These are phyloP conservation scores for Dactylellina cionopaga DNA, from an alignment of 2,329 filamentous ascomycete species.

Conservation along the genomic window DNA sequence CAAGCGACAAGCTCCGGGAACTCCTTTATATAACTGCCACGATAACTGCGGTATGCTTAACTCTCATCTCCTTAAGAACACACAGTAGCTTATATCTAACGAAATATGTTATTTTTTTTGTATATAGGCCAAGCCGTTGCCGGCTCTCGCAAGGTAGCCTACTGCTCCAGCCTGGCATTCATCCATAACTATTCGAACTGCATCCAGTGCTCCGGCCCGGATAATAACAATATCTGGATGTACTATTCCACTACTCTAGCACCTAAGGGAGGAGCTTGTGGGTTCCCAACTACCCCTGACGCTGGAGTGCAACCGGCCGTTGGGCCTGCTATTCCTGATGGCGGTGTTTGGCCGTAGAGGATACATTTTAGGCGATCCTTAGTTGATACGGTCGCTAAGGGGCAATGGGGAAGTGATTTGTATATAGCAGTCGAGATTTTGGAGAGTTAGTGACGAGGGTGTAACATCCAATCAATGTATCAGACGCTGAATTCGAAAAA, in stretches of 20 bases:
- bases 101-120: background rate
- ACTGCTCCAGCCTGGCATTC: constrained; percentile 62
- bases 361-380: background rate
- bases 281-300: constrained; percentile 47
- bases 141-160: constrained; percentile 58
- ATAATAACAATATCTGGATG: constrained; percentile 63
- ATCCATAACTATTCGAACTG: constrained; percentile 63
- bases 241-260: constrained; percentile 61
- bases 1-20: constrained; percentile 64
- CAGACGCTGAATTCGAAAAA: too few species aligned
- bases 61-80: background rate
- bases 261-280: constrained; percentile 58
- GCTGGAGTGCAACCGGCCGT: constrained; percentile 27
- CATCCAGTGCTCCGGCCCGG: constrained; percentile 61
- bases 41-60: constrained; percentile 64
- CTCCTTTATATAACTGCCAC: constrained; percentile 65
- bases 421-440: constrained; percentile 17
- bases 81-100: background rate
- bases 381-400: background rate
- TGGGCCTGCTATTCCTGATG: constrained; percentile 35
- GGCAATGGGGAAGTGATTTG: constrained; percentile 3
- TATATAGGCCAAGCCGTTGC: constrained; percentile 59
- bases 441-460: too few species aligned
- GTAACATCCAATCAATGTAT: too few species aligned
- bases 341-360: constrained; percentile 34